These are phyloP conservation scores for Morella rubra DNA, from an alignment of 306 rosid genomes.

Conservation along the genomic window DNA sequence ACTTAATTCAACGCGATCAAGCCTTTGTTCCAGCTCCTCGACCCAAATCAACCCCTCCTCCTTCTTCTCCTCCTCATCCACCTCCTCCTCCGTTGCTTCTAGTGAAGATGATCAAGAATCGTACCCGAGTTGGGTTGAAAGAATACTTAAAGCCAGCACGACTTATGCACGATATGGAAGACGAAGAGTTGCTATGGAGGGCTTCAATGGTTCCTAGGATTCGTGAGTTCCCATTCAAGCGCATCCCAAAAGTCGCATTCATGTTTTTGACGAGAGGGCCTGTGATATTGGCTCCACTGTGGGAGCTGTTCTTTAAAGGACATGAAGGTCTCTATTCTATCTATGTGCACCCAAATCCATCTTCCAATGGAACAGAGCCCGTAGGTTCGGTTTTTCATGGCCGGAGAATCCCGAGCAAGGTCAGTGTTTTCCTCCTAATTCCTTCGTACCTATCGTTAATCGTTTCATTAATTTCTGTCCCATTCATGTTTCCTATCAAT, in stretches of 20 bases:
- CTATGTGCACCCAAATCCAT: slow-evolving; percentile 66
- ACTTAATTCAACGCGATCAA: slow-evolving; percentile 31
- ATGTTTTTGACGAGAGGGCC: slow-evolving; percentile 71
- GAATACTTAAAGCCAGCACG: slow-evolving; percentile 40
- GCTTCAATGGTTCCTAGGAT: slow-evolving; percentile 61
- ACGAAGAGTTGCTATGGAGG: slow-evolving; percentile 73
- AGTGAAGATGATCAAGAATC: neutral
- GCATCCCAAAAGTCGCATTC: slow-evolving; percentile 68
- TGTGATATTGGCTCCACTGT: slow-evolving; percentile 64
- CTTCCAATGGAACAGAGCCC: slow-evolving; percentile 42
- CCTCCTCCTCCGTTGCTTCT: neutral
- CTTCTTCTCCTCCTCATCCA: neutral
- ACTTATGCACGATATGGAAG: slow-evolving; percentile 62
- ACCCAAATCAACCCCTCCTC: neutral
- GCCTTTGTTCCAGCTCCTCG: neutral
- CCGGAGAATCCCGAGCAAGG: slow-evolving; percentile 81
- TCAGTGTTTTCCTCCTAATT: slow-evolving; percentile 23
- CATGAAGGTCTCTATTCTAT: slow-evolving; percentile 57
- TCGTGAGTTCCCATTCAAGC: slow-evolving; percentile 34
- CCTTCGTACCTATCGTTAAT: too few relatives aligned
- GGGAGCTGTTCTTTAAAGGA: slow-evolving; percentile 78
- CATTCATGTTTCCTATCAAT: neutral
- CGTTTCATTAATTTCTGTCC: neutral
- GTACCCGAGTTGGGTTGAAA: slow-evolving; percentile 28
- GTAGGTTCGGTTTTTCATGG: slow-evolving; percentile 52